phyloP scores from a whole-genome alignment of 495 filamentous ascomycete genomes.

The Trichoderma erinaceum region DNA sequence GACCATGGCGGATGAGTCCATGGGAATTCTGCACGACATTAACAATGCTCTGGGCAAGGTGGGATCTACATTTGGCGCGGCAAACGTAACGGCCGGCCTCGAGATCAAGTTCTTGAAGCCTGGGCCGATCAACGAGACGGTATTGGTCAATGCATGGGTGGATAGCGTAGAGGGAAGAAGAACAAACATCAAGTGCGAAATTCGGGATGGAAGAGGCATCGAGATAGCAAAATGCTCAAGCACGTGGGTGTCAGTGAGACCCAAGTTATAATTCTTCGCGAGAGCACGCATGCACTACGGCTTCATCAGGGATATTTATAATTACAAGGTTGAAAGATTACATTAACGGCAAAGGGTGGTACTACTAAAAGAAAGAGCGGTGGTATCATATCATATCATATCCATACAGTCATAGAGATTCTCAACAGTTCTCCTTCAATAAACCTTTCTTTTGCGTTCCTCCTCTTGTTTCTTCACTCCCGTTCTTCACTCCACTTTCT shows the following conservation, averaged over 20 bases:
- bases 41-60: conserved; percentile 11
- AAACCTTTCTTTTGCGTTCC: neutral
- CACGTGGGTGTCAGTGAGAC: conserved; percentile 6
- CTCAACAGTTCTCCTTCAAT: neutral
- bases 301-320: neutral
- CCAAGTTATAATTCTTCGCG: neutral
- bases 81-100: neutral
- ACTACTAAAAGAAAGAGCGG: neutral
- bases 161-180: conserved; percentile 1
- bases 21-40: conserved; percentile 11
- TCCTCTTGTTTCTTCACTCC: neutral
- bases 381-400: conserved; percentile 12
- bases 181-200: neutral
- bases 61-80: neutral
- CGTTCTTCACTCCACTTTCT: neutral
- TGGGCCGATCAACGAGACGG: neutral
- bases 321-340: neutral
- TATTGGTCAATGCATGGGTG: conserved; percentile 8
- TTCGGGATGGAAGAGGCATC: neutral
- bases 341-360: neutral
- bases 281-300: neutral
- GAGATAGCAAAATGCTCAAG: conserved; percentile 8
- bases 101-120: conserved; percentile 14
- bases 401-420: conserved; percentile 7
- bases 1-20: conserved; percentile 14